phyloP scores from a whole-genome alignment of 2,329 filamentous ascomycete species.

The Aureobasidium subglaciale region DNA sequence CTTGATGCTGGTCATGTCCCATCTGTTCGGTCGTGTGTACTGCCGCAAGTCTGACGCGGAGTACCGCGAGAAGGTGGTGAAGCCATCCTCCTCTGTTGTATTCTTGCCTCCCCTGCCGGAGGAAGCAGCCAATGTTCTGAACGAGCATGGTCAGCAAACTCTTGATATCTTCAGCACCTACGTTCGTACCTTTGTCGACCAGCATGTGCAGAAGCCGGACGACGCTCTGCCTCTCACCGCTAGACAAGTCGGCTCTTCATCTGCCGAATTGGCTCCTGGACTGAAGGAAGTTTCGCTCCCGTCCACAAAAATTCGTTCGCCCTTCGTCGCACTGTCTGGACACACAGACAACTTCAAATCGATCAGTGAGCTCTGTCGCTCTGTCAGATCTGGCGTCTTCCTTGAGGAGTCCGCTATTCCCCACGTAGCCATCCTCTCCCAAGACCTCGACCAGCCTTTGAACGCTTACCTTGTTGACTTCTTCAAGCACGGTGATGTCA shows the following conservation, averaged over 20 bases:
- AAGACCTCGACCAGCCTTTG: slow-evolving; percentile 47
- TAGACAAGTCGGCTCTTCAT: slow-evolving; percentile 35
- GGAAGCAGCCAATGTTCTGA: slow-evolving; percentile 49
- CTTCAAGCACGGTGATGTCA: slow-evolving; percentile 63
- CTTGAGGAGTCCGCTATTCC: slow-evolving; percentile 69
- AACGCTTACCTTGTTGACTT: slow-evolving; percentile 71
- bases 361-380: slow-evolving; percentile 61
- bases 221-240: slow-evolving; percentile 52
- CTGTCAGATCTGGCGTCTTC: slow-evolving; percentile 61
- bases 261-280: background rate
- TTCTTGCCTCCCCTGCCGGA: slow-evolving; percentile 58
- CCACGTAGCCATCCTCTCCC: slow-evolving; percentile 54
- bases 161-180: slow-evolving; percentile 61
- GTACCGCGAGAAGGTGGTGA: slow-evolving; percentile 43
- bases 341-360: slow-evolving; percentile 56
- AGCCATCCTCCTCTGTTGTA: slow-evolving; percentile 56
- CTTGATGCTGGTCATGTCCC: slow-evolving; percentile 61
- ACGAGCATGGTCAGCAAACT: slow-evolving; percentile 57
- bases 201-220: slow-evolving; percentile 53
- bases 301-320: slow-evolving; percentile 50
- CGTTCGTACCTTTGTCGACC: slow-evolving; percentile 59
- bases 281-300: slow-evolving; percentile 24
- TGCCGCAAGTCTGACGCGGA: slow-evolving; percentile 42
- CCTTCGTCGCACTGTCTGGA: slow-evolving; percentile 66
- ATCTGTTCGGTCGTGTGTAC: slow-evolving; percentile 60